These are phyloP conservation scores for Penicillium lividum DNA, from an alignment of 495 filamentous ascomycete species.

Conservation along the genomic window DNA sequence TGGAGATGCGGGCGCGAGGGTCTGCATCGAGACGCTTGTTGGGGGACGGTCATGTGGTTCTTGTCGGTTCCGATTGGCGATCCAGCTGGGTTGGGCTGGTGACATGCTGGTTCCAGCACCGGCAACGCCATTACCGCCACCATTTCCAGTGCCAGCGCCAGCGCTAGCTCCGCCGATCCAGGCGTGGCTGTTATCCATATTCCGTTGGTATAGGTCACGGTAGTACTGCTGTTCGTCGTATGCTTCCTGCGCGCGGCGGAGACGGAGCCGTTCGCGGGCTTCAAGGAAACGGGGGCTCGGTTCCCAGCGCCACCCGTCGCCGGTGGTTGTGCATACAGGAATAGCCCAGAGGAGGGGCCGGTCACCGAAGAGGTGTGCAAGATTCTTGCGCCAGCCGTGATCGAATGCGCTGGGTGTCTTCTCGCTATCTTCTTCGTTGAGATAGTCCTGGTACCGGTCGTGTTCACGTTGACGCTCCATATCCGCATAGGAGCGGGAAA, in stretches of 20 bases:
- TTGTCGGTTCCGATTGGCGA: conserved; percentile 52
- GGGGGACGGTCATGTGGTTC: conserved; percentile 47
- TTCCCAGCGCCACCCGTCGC: conserved; percentile 97
- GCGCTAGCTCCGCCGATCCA: conserved; percentile 31
- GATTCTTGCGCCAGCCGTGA: conserved; percentile 75
- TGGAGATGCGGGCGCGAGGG: conserved; percentile 46
- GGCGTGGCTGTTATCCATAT: conserved; percentile 35
- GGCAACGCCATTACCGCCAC: not conserved
- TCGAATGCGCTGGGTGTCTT: conserved; percentile 92
- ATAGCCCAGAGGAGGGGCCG: conserved; percentile 69
- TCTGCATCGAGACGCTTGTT: conserved; percentile 57
- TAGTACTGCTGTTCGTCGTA: conserved; percentile 50
- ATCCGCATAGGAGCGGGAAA: conserved; percentile 64
- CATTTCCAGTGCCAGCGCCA: not conserved
- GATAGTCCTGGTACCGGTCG: conserved; percentile 80
- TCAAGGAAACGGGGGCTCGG: conserved; percentile 70
- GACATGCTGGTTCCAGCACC: not conserved
- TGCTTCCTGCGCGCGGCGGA: conserved; percentile 59
- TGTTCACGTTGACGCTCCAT: conserved; percentile 70
- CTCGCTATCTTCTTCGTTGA: conserved; percentile 82
- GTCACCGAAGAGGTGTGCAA: conserved; percentile 80
- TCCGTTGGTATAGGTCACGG: conserved; percentile 43
- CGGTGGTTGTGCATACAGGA: conserved; percentile 80
- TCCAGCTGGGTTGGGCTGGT: conserved; percentile 22
- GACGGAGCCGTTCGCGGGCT: conserved; percentile 59